phyloP scores from a whole-genome alignment of 2,329 filamentous ascomycete species.

The Aspergillus unguis region DNA sequence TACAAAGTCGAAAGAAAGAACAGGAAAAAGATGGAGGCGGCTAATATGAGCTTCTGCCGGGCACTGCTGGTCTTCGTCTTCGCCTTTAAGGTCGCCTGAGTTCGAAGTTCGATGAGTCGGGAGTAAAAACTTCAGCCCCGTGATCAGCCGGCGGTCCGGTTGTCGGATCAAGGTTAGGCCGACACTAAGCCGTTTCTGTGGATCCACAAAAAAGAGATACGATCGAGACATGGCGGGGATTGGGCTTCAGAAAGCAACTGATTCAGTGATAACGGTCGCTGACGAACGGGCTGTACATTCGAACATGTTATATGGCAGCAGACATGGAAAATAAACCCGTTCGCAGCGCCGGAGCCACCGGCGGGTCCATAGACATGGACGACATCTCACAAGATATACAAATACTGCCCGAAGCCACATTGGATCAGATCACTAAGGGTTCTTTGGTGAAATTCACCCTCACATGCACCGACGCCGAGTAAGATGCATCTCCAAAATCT shows the following conservation, averaged over 20 bases:
- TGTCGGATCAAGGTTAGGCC: conserved; percentile 23
- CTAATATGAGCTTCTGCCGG: not conserved
- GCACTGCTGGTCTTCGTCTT: conserved; percentile 3
- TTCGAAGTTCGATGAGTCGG: conserved; percentile 20
- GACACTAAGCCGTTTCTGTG: conserved; percentile 25
- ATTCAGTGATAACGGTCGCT: conserved; percentile 9
- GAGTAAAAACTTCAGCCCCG: conserved; percentile 42
- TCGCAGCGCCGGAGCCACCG: conserved; percentile 13
- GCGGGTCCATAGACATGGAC: conserved; percentile 26
- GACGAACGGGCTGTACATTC: conserved; percentile 7
- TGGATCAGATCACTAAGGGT: conserved; percentile 35
- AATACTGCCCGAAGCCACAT: conserved; percentile 32
- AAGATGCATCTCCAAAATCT: conserved; percentile 17
- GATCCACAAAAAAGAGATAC: conserved; percentile 22
- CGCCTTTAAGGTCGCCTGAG: conserved; percentile 6
- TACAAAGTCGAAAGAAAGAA: conserved; percentile 19
- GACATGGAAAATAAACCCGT: conserved; percentile 23
- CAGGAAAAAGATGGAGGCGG: conserved; percentile 2
- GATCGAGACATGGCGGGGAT: conserved; percentile 29
- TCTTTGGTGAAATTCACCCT: conserved; percentile 33
- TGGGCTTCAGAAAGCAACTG: conserved; percentile 16
- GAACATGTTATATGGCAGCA: conserved; percentile 16
- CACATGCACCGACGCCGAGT: conserved; percentile 33
- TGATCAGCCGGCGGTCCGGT: conserved; percentile 21
- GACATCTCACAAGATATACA: conserved; percentile 34